phyloP scores from a whole-genome alignment of 176 grass and related monocot species.

The Chloris gayana region DNA sequence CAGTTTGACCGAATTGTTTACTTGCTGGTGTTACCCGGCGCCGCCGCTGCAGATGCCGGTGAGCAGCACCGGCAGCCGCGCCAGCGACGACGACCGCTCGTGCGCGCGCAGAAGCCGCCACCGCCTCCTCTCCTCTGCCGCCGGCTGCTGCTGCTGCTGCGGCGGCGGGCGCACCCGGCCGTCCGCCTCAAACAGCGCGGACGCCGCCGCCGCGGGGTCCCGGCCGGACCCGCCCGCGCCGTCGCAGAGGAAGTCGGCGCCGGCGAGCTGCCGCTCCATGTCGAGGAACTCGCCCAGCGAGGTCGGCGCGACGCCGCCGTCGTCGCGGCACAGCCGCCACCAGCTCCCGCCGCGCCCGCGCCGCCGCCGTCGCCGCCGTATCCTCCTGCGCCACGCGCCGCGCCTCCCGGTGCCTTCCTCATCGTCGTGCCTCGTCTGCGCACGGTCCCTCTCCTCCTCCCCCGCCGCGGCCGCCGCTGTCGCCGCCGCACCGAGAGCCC shows the following conservation, averaged over 20 bases:
- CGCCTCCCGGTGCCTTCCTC: neutral
- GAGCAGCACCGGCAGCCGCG: conserved; percentile 68
- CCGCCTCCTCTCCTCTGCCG: conserved; percentile 32
- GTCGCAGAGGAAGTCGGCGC: conserved; percentile 54
- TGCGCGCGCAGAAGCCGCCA: conserved; percentile 34
- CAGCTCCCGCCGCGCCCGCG: conserved; percentile 44
- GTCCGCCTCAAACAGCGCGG: conserved; percentile 64
- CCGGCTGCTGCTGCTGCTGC: conserved; percentile 12
- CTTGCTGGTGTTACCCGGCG: conserved; percentile 24
- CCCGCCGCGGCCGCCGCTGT: neutral
- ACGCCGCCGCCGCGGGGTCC: conserved; percentile 30
- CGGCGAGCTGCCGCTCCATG: conserved; percentile 70
- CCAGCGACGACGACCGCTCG: conserved; percentile 42
- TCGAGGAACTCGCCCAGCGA: conserved; percentile 82
- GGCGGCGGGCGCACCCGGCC: conserved; percentile 59
- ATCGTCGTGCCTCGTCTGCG: neutral
- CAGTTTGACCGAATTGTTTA: neutral
- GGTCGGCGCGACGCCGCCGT: conserved; percentile 52
- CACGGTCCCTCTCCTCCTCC: neutral
- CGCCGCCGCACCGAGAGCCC: neutral
- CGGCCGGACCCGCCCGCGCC: conserved; percentile 20
- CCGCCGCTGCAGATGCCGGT: conserved; percentile 87
- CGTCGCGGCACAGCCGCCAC: conserved; percentile 76
- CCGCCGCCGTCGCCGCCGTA: neutral
- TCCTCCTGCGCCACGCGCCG: no score